These are phyloP conservation scores for Solanum sparsipilum DNA, from an alignment of 257 asterid species.

Conservation along the genomic window DNA sequence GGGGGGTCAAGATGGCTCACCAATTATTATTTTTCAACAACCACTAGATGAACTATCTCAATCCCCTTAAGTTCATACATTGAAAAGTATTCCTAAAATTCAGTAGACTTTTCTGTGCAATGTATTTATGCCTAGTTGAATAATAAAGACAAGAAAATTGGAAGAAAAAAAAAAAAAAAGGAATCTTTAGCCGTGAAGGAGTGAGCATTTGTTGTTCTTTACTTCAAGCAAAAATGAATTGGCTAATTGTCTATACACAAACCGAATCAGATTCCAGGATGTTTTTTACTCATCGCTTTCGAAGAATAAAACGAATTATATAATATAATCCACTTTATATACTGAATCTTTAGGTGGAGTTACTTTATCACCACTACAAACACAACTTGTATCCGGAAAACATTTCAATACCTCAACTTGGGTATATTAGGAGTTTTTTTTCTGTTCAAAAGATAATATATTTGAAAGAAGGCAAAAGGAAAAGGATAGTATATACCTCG, in stretches of 20 bases:
- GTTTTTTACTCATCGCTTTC: neutral
- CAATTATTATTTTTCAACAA: neutral
- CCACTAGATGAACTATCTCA: neutral
- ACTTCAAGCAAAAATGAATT: neutral
- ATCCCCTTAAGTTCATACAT: neutral
- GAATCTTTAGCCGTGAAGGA: neutral
- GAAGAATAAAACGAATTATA: neutral
- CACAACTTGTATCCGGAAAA: neutral
- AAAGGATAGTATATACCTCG: constrained; percentile 38
- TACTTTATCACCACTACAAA: neutral
- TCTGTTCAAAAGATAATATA: neutral
- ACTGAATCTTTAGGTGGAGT: neutral
- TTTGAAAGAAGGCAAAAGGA: neutral
- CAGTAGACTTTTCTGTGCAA: neutral
- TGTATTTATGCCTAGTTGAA: neutral
- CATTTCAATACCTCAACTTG: neutral
- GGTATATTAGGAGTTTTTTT: neutral
- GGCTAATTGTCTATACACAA: neutral
- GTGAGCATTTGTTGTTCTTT: neutral
- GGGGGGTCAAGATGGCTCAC: neutral
- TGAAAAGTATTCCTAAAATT: neutral
- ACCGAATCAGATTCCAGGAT: neutral
- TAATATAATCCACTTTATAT: neutral
- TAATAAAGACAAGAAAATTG: neutral
- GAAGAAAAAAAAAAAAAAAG: neutral